Evolutionary conservation across 495 filamentous ascomycete genomes (phyloP).

Genomic region (Neurospora sp.): DNA sequence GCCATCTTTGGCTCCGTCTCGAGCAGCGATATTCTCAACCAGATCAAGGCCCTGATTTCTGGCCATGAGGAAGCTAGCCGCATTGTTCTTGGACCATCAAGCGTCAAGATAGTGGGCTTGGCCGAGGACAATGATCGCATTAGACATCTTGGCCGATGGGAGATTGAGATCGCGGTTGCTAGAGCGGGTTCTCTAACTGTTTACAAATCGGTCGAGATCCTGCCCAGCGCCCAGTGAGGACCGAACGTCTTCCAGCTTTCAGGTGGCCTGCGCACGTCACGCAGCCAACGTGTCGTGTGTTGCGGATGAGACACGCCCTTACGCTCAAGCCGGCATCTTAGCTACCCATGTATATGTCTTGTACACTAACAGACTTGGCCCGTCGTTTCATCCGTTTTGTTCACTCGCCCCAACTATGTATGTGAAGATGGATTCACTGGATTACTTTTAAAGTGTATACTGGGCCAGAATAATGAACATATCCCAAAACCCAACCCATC

Average conservation of each 20-base stretch:
- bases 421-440: background rate
- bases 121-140: slow-evolving; percentile 24
- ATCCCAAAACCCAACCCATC: background rate
- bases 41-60: slow-evolving; percentile 19
- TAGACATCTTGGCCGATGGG: slow-evolving; percentile 30
- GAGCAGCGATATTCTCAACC: slow-evolving; percentile 20
- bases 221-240: slow-evolving; percentile 9
- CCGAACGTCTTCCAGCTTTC: background rate
- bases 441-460: background rate
- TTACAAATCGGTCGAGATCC: slow-evolving; percentile 20
- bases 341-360: background rate
- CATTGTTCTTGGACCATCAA: slow-evolving; percentile 21
- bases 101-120: slow-evolving; percentile 24
- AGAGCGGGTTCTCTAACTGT: slow-evolving; percentile 11
- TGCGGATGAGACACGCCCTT: background rate
- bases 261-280: background rate
- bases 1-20: slow-evolving; percentile 37
- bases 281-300: background rate
- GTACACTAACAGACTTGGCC: background rate
- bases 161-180: slow-evolving; percentile 21
- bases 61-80: slow-evolving; percentile 21
- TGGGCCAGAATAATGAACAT: background rate
- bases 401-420: background rate
- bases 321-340: background rate
- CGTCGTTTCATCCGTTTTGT: background rate